Evolutionary conservation across 352 stramenopile genomes (phyloP), one percentile per base, ranked within the genome.

Genomic region (Aphanomyces invadans): DNA sequence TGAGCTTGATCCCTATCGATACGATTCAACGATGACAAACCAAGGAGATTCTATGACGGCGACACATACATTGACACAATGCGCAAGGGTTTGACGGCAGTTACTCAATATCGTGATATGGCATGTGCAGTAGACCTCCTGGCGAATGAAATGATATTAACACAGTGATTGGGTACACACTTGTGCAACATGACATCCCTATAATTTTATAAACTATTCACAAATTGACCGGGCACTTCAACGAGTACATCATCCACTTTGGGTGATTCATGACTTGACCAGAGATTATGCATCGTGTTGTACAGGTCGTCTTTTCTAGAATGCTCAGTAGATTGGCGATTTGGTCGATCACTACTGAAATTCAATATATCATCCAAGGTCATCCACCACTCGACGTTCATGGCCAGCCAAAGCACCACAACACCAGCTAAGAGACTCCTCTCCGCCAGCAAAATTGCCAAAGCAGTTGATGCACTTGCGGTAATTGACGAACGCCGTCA

Each of bases 61-160:
- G n/a, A n/a, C n/a, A n/a, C n/a, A n/a, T n/a, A n/a, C n/a, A n/a
- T n/a, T n/a, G n/a, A n/a, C n/a, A n/a, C n/a, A n/a, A n/a, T n/a
- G n/a, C n/a, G n/a, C n/a, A n/a, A n/a, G n/a, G n/a, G n/a, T n/a
- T n/a, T n/a, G n/a, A n/a, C n/a, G n/a, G n/a, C n/a, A n/a, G n/a
- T n/a, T n/a, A n/a, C n/a, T n/a, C n/a, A n/a, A n/a, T n/a, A n/a
- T n/a, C n/a, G n/a, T n/a, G n/a, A n/a, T n/a, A n/a, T n/a, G n/a
- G n/a, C n/a, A n/a, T n/a, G n/a, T n/a, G n/a, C 36, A 52, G 12
- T 52, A 52, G 44, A 52, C 44, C 44, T 52, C 44, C 4, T 52
- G 44, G 21, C 44, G 44, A 52, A 52, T 23, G 44, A 52, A 52
- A 23, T 25, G 44, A 52, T 52, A 23, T 52, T 21, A 52, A 25